Conservation (phyloP, 1,139 yeast species). For the Casaregolazyma suthepensis region DNA sequence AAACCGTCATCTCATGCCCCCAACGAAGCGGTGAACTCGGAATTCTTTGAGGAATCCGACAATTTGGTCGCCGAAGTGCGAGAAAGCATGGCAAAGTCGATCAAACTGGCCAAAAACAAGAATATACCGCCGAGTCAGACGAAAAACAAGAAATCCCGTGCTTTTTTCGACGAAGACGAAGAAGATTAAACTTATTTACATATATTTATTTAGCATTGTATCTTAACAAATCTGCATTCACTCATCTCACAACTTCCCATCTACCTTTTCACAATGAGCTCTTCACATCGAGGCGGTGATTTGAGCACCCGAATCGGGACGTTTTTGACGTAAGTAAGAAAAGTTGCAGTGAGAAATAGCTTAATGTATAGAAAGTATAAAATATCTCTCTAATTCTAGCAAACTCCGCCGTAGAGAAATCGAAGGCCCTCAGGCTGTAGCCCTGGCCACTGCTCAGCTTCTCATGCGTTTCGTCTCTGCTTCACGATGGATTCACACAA, state of each 20-base stretch:
- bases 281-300: conserved; percentile 17
- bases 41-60: conserved; percentile 35
- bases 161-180: conserved; percentile 1
- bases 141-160: background rate
- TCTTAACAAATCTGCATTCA: conserved; percentile 1
- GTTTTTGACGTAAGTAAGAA: conserved; percentile 22
- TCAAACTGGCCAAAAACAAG: background rate
- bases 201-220: background rate
- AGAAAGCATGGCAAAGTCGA: conserved; percentile 13
- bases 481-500: conserved; percentile 77
- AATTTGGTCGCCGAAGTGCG: conserved; percentile 16
- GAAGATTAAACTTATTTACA: conserved; percentile 5
- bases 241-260: background rate
- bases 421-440: conserved; percentile 68
- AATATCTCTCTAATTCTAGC: conserved; percentile 6
- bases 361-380: background rate
- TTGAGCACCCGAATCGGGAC: conserved; percentile 19
- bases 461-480: conserved; percentile 85
- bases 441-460: conserved; percentile 80
- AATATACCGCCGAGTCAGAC: background rate
- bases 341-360: background rate
- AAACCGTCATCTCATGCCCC: conserved; percentile 15
- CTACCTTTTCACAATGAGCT: conserved; percentile 6
- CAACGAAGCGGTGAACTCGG: conserved; percentile 27
- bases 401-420: conserved; percentile 66